Conservation (phyloP, 2,329 filamentous ascomycete genomes). For the Talaromyces sp. region DNA sequence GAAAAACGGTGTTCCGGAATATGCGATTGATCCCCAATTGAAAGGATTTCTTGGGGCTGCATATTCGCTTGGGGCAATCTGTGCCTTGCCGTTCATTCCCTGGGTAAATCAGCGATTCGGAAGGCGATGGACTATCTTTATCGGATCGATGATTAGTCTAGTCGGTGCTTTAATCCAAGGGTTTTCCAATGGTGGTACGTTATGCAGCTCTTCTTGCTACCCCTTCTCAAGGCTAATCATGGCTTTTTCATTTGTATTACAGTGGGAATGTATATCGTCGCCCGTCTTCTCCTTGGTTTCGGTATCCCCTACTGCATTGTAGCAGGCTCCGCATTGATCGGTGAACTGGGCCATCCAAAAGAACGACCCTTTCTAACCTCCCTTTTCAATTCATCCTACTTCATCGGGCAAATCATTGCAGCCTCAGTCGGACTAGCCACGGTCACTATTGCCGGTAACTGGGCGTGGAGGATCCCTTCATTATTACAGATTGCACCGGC, state of each 20-base stretch:
- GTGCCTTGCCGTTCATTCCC: constrained; percentile 59
- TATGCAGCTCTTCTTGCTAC: not conserved
- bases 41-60: constrained; percentile 58
- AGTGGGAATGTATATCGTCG: constrained; percentile 61
- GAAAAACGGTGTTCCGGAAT: constrained; percentile 23
- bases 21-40: constrained; percentile 26
- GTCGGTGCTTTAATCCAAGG: constrained; percentile 59
- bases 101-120: constrained; percentile 57
- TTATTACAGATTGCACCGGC: constrained; percentile 41
- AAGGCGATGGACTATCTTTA: constrained; percentile 57
- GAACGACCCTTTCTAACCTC: constrained; percentile 61
- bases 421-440: constrained; percentile 33
- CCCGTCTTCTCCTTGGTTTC: constrained; percentile 60
- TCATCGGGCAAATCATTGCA: constrained; percentile 30
- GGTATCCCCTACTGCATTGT: constrained; percentile 63
- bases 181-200: constrained; percentile 48
- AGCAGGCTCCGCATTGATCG: constrained; percentile 58
- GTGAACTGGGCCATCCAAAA: constrained; percentile 61
- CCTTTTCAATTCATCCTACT: constrained; percentile 56
- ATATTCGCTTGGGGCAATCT: constrained; percentile 60
- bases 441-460: constrained; percentile 36
- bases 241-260: not conserved
- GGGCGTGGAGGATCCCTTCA: constrained; percentile 51
- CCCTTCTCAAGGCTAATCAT: constrained; percentile 3
- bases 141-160: constrained; percentile 56